A percentile compares a stretch with the other conserved stretches of the same genome.
Conservation (phyloP, 306 rosid species). For the Quercus mongolica region DNA sequence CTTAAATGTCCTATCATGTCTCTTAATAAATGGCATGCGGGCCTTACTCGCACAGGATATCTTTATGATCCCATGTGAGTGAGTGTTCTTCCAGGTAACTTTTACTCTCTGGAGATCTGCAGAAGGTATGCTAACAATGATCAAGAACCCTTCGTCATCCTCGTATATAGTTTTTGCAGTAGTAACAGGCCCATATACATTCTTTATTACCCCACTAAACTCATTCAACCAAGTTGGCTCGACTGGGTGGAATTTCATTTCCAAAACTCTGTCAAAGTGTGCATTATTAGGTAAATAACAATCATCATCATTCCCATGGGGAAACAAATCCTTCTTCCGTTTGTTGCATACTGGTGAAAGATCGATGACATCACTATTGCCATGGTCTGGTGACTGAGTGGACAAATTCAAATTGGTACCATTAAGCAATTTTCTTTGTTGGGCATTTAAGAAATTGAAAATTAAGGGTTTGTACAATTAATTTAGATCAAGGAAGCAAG, state of each 20-base stretch:
- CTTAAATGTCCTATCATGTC: conserved; percentile 59
- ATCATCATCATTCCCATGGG: conserved; percentile 37
- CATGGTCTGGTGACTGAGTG: conserved; percentile 41
- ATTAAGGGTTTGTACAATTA: too few relatives aligned
- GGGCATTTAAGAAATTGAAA: conserved; percentile 8
- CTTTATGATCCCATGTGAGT: conserved; percentile 51
- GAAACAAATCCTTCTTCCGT: conserved; percentile 51
- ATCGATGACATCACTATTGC: conserved; percentile 38
- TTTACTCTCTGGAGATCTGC: conserved; percentile 60
- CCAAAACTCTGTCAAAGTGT: conserved; percentile 32
- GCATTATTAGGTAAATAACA: conserved; percentile 38
- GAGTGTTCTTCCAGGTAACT: conserved; percentile 62
- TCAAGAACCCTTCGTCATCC: conserved; percentile 55
- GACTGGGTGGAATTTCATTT: conserved; percentile 33
- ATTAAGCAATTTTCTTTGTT: conserved; percentile 47
- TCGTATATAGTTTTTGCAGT: conserved; percentile 60
- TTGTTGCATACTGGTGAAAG: conserved; percentile 37
- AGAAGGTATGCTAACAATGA: conserved; percentile 51
- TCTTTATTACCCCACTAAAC: conserved; percentile 53
- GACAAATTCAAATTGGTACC: conserved; percentile 58
- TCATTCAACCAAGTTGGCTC: conserved; percentile 49
- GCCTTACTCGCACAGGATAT: conserved; percentile 58
- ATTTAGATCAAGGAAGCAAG: conserved; percentile 2
- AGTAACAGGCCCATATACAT: conserved; percentile 47
- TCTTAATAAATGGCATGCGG: conserved; percentile 45